Conservation (phyloP, 768 basidiomycete species). For the Austroboletus eburneus region DNA sequence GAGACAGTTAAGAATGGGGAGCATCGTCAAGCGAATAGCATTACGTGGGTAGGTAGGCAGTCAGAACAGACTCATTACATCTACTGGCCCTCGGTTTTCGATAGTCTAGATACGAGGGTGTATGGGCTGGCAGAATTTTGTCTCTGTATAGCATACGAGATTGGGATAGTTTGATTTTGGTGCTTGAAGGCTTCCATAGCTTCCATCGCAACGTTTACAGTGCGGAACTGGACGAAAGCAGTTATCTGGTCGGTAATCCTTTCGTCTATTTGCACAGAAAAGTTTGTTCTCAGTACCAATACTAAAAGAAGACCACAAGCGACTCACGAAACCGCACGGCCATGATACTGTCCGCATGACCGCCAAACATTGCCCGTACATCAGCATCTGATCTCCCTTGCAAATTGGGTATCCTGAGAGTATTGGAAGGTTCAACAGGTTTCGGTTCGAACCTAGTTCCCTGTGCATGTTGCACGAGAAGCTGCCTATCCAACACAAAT, state of each 20-base stretch:
- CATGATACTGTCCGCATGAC: slow-evolving; percentile 8
- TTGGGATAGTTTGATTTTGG: slow-evolving; percentile 1
- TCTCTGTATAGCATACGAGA: slow-evolving; percentile 20
- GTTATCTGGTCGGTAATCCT: slow-evolving; percentile 30
- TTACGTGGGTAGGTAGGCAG: background rate
- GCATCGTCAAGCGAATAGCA: background rate
- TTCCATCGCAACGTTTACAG: slow-evolving; percentile 42
- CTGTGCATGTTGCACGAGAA: slow-evolving; percentile 40
- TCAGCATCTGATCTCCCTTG: slow-evolving; percentile 18
- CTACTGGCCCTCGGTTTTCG: slow-evolving; percentile 8
- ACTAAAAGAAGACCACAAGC: background rate
- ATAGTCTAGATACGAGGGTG: slow-evolving; percentile 20
- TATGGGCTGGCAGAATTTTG: background rate
- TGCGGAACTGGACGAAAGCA: slow-evolving; percentile 54
- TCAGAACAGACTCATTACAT: background rate
- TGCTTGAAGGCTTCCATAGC: slow-evolving; percentile 41
- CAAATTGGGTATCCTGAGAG: slow-evolving; percentile 30
- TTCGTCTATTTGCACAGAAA: slow-evolving; percentile 29
- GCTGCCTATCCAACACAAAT: slow-evolving; percentile 43
- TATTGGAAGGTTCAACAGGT: slow-evolving; percentile 25
- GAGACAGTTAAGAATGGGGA: background rate
- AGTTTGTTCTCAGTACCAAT: background rate
- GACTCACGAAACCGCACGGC: slow-evolving; percentile 32
- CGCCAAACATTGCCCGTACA: slow-evolving; percentile 26
- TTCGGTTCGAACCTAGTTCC: background rate